Base-by-base conservation (phyloP, 1,139 yeast species). In the Pichia sp. region DNA sequence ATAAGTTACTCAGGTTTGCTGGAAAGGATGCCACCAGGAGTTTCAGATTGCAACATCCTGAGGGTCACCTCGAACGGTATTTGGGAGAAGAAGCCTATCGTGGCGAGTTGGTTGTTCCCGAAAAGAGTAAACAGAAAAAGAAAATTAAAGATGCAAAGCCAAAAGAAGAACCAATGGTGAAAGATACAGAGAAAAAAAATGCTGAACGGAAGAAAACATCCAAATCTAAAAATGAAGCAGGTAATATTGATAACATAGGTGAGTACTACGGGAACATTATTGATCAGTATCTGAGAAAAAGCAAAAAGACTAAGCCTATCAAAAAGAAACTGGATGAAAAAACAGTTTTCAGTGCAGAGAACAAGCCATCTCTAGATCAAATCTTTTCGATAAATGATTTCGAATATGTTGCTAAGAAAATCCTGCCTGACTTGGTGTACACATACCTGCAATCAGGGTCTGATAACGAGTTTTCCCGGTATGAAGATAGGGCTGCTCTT, bases 21-120 rank as follows among this genome's bases (percentile, higher is more conserved):
- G 98, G 98, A 12, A 84, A 81, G 60, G 98, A 91, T 65, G 97
- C 96, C 2, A 86, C 96, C 2, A 86, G 84, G 59, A 83, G 88
- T 53, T 91, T 90, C 66, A 84, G 78, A 56, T 90, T 95, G 5
- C 81, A 90, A 60, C 98, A 91, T 68, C 93, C 96, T 0, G 79
- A 85, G 16, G 93, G 86, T 60, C 85, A 90, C 9, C 72, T 90
- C 47, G 80, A 76, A 42, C 79, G 67, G 19, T 69, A 67, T 55
- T 62, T 70, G 41, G 66, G 63, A 12, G 58, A 57, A 1, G 68
- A 63, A n/a, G 43, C 44, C 28, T 58, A 50, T 23, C 48, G 50
- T 12, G 67, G 66, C 5, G 60, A 57, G 18, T 25, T 54, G 12
- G 59, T 58, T 43, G 49, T 60, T 25, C 62, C 62, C 9, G 42